A percentile compares a stretch with the other conserved stretches of the same genome.
Conservation (phyloP, 208 protist species). For the Plasmodiophora brassicae region DNA sequence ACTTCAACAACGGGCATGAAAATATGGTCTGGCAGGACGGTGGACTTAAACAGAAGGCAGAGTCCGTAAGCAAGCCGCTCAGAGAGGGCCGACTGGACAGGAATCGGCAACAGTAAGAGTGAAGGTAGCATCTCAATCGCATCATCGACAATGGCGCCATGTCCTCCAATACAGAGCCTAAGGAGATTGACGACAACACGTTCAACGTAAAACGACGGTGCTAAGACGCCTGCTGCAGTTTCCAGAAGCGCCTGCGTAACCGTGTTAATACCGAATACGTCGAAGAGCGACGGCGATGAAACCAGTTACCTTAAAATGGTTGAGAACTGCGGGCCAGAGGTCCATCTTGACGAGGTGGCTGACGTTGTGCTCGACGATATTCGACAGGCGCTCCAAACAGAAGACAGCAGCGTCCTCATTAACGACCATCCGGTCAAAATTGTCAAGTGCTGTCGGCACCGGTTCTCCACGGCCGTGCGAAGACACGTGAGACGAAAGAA, state of each 20-base stretch:
- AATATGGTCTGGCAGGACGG: background rate
- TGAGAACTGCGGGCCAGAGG: background rate
- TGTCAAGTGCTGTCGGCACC: background rate
- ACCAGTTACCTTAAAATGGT: too few relatives aligned
- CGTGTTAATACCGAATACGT: too few relatives aligned
- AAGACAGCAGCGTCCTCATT: background rate
- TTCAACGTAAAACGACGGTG: background rate
- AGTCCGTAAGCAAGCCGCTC: background rate
- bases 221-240: background rate
- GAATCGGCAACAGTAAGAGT: background rate
- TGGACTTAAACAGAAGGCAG: background rate
- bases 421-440: background rate
- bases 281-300: too few relatives aligned
- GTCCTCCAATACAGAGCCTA: background rate
- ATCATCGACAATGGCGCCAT: background rate
- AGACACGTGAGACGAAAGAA: background rate
- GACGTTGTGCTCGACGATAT: background rate
- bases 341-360: background rate
- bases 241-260: too few relatives aligned
- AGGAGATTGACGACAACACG: background rate
- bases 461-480: background rate
- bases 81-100: background rate
- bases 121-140: background rate
- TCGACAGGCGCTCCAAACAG: background rate
- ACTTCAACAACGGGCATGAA: background rate